Conservation (phyloP, 345 rosid genomes). For the Iberis pinnata region DNA sequence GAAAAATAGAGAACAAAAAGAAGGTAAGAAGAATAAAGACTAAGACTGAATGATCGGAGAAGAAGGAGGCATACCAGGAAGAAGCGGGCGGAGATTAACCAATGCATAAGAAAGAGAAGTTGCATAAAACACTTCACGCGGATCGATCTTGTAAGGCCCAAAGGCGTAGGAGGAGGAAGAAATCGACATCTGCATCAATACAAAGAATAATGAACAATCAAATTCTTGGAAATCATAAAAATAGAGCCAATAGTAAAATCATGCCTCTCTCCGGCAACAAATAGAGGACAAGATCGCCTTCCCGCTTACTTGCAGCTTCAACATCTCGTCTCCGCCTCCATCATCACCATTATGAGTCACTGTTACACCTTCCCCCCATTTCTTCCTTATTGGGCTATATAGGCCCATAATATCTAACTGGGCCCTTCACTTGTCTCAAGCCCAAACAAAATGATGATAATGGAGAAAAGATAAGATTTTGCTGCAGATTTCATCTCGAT, state of each 20-base stretch:
- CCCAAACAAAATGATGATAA: conserved; percentile 2
- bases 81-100: conserved; percentile 86
- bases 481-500: conserved; percentile 13
- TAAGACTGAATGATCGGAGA: background rate
- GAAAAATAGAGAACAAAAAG: background rate
- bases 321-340: conserved; percentile 29
- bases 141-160: conserved; percentile 66
- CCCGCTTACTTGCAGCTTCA: conserved; percentile 30
- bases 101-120: conserved; percentile 64
- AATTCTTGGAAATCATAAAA: background rate
- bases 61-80: conserved; percentile 46
- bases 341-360: conserved; percentile 16
- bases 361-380: background rate
- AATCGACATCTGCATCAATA: conserved; percentile 35
- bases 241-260: background rate
- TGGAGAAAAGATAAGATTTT: conserved; percentile 28
- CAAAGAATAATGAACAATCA: background rate
- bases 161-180: conserved; percentile 32
- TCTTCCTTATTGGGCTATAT: background rate
- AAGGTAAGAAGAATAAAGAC: background rate
- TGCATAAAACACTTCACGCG: conserved; percentile 71
- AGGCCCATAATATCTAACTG: background rate
- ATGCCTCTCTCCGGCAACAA: conserved; percentile 23
- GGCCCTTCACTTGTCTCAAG: background rate
- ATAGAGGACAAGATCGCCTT: conserved; percentile 26